Evolutionary conservation across 805 yeast genomes (phyloP).

Genomic region (Yarrowia deformans): DNA sequence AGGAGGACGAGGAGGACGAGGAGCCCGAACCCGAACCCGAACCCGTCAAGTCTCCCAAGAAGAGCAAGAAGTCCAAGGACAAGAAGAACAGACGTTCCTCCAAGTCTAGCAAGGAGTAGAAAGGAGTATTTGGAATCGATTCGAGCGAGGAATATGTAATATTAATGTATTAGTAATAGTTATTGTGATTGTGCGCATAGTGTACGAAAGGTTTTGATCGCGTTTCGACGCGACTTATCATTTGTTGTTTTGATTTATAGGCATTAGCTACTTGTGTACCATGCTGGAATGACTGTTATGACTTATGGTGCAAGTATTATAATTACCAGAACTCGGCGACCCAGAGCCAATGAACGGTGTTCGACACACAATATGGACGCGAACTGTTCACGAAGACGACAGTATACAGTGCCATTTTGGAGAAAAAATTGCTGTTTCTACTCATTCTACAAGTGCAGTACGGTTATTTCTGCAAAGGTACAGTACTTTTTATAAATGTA

Average conservation of each 20-base stretch:
- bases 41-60: slow-evolving; percentile 18
- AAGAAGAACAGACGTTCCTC: slow-evolving; percentile 17
- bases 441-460: too few relatives aligned
- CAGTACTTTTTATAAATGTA: neutral
- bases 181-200: neutral
- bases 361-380: too few relatives aligned
- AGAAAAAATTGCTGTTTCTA: too few relatives aligned
- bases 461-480: neutral
- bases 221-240: neutral
- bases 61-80: slow-evolving; percentile 23
- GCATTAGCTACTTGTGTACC: too few relatives aligned
- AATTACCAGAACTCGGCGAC: too few relatives aligned
- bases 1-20: slow-evolving; percentile 26
- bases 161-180: slow-evolving; percentile 32
- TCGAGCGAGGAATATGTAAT: slow-evolving; percentile 3
- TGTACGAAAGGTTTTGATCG: neutral
- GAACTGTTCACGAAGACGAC: too few relatives aligned
- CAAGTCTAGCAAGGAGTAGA: slow-evolving; percentile 23
- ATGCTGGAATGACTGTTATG: neutral
- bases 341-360: too few relatives aligned
- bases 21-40: slow-evolving; percentile 28
- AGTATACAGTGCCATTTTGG: too few relatives aligned
- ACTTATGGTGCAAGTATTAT: too few relatives aligned
- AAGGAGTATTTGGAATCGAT: neutral
- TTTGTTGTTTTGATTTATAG: too few relatives aligned